phyloP scores from a whole-genome alignment of 78 protist species.

The Emiliania huxleyi region DNA sequence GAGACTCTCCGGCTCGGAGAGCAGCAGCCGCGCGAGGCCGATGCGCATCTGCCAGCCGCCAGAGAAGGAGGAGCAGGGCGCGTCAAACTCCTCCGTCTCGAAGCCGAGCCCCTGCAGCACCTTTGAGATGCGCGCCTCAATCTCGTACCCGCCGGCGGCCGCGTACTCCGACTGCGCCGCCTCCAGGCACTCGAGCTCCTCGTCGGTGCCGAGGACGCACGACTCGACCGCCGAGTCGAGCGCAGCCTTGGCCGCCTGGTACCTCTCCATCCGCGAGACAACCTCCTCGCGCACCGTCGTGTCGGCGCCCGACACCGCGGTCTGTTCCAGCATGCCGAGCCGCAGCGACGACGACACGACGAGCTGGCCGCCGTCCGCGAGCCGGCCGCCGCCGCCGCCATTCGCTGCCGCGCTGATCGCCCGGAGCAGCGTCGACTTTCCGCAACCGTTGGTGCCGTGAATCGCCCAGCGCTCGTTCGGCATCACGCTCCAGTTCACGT shows the following conservation, averaged over 20 bases:
- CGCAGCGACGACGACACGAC: neutral
- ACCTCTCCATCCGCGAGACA: neutral
- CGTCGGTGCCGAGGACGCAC: neutral
- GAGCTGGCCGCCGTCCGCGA: neutral
- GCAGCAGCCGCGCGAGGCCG: neutral
- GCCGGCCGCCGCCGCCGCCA: neutral
- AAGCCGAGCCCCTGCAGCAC: slow-evolving; percentile 38
- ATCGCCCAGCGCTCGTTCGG: neutral
- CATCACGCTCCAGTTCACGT: neutral
- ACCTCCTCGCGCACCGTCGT: neutral
- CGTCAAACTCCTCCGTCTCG: neutral
- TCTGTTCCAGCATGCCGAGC: neutral
- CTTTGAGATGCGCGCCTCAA: neutral
- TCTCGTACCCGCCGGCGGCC: neutral
- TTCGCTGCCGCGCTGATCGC: neutral
- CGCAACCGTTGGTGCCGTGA: neutral
- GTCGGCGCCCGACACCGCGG: neutral
- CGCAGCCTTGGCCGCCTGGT: neutral
- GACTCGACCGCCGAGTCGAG: neutral
- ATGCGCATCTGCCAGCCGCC: slow-evolving; percentile 22
- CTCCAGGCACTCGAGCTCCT: neutral
- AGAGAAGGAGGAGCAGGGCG: neutral
- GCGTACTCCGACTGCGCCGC: neutral
- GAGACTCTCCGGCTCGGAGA: neutral
- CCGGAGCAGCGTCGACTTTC: neutral